Evolutionary conservation across 192 early-diverging fungal genomes (phyloP), one percentile per base, ranked within the genome.

Genomic region (Thamnidium elegans): DNA sequence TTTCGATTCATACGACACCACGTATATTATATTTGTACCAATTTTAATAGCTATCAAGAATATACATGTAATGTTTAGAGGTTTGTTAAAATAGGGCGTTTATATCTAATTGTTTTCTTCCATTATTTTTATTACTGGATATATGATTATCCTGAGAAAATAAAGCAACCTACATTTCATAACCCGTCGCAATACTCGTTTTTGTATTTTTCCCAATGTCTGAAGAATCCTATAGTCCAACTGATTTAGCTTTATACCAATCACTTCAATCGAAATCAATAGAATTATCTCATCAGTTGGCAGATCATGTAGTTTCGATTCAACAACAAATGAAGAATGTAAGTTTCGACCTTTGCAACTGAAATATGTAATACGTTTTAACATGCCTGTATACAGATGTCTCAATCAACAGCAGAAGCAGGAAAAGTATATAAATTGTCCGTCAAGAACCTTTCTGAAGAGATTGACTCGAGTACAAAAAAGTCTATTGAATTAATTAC

Each of bases 401-500:
- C 65, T 11, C 17, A 7, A 3, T 52, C 39, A 19, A 68, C 65
- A 3, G 60, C 52, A 0, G 65, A 64, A 8, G 52, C 65, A 26
- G 55, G 39, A 32, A 19, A 58, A 42, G 19, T 56, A 11, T 69
- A 74, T 11, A 43, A 54, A 20, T 31, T 39, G 7, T 47, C 73
- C 2, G 58, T 70, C 3, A 31, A 69, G 34, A 52, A 66, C 1
- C 30, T 74, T 26, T 15, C 34, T 3, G 39, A 47, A 1, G 62
- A 63, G 10, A 60, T 69, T 8, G 56, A 59, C 1, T 11, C n/a
- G 0, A 69, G 68, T 21, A 68, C 58, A 9, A 45, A 66, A n/a
- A 39, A 70, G 3, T 66, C 68, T 5, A 47, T 69, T 0, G 55
- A 65, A 21, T 5, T 74, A 23, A 74, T 74, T 19, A 66, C 73